A percentile compares a stretch with the other conserved stretches of the same genome.
These are phyloP conservation scores for Aspergillus awamori DNA, from an alignment of 2,329 filamentous ascomycete species.

Conservation along the genomic window DNA sequence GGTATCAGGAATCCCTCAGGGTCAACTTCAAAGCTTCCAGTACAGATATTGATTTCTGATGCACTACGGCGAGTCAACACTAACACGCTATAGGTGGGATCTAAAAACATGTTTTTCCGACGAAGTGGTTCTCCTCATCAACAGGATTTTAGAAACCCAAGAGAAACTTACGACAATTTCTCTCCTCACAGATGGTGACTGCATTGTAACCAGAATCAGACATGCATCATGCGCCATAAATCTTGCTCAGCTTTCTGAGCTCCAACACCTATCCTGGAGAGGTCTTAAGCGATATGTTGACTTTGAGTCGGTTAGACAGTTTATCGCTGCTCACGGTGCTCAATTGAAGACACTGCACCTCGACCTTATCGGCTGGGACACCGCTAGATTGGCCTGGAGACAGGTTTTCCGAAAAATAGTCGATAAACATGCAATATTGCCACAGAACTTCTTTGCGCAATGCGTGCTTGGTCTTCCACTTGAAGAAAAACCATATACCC, in stretches of 20 bases:
- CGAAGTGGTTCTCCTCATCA: background rate
- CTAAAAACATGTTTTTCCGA: background rate
- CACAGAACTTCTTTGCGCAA: background rate
- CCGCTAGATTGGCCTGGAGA: background rate
- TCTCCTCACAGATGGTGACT: background rate
- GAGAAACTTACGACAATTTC: background rate
- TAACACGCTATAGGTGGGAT: background rate
- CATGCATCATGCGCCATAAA: background rate
- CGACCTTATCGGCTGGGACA: conserved; percentile 3
- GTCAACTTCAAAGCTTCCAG: background rate
- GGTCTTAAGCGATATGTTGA: background rate
- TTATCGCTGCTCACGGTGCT: background rate
- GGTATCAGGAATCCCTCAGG: background rate
- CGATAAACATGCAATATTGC: background rate
- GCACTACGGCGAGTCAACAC: background rate
- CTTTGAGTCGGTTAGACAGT: background rate
- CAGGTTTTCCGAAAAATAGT: background rate
- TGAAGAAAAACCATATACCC: background rate
- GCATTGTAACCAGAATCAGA: background rate
- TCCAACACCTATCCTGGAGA: background rate
- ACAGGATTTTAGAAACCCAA: background rate
- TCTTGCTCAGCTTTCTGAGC: background rate
- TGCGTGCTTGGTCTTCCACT: background rate
- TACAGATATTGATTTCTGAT: background rate
- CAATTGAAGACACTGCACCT: background rate